Conservation (phyloP, 2,329 filamentous ascomycete species). For the Botrytis sinoallii region DNA sequence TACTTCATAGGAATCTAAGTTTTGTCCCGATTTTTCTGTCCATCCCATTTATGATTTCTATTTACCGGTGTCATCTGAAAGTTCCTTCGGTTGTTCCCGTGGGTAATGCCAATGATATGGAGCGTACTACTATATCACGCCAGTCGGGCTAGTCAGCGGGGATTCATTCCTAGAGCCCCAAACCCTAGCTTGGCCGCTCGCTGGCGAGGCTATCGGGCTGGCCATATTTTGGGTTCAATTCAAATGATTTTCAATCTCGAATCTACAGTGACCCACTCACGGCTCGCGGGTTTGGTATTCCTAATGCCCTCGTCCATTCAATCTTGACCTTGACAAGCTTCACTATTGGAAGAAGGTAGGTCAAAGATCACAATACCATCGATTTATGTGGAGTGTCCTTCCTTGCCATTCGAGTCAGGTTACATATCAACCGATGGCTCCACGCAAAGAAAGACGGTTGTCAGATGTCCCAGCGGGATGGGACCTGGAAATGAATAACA, state of each 20-base stretch:
- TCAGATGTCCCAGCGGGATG: slow-evolving; percentile 10
- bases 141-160: slow-evolving; percentile 12
- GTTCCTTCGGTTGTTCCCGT: slow-evolving; percentile 15
- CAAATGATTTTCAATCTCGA: slow-evolving; percentile 17
- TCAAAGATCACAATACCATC: slow-evolving; percentile 16
- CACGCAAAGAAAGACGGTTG: slow-evolving; percentile 2
- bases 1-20: slow-evolving; percentile 5
- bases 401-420: slow-evolving; percentile 3
- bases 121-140: slow-evolving; percentile 6
- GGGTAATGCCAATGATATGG: slow-evolving; percentile 4
- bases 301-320: slow-evolving; percentile 17
- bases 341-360: slow-evolving; percentile 8
- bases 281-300: slow-evolving; percentile 18
- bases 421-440: slow-evolving; percentile 10
- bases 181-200: slow-evolving; percentile 6
- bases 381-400: slow-evolving; percentile 13
- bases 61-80: slow-evolving; percentile 5
- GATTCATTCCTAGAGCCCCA: slow-evolving; percentile 14
- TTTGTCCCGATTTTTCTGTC: slow-evolving; percentile 1
- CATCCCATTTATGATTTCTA: slow-evolving; percentile 18
- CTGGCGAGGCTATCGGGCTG: background rate
- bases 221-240: slow-evolving; percentile 2
- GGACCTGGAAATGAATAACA: slow-evolving; percentile 7
- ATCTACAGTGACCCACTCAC: slow-evolving; percentile 21
- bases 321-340: slow-evolving; percentile 2